Evolutionary conservation across 208 protist genomes (phyloP), one percentile per base, ranked within the genome.

Genomic region (Herpetomonas samuelpessoai): DNA sequence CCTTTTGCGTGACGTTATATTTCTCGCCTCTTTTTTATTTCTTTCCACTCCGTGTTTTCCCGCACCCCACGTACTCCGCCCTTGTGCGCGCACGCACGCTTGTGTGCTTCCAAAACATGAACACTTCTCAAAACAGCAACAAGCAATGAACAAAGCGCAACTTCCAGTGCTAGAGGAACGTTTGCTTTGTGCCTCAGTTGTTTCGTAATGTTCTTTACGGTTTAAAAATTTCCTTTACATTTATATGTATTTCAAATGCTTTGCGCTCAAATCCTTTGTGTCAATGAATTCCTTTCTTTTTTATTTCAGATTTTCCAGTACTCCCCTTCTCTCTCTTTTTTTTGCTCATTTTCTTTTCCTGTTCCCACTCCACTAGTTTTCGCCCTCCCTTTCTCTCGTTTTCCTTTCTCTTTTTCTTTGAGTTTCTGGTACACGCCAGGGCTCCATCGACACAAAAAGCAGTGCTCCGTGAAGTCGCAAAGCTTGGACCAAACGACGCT

Each of bases 21-120:
- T 21, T 41, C 72, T 27, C 38, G 3, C 22, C 16, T 62, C 19
- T 53, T 26, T 51, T 22, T 61, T 29, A 39, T 64, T 10, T 49
- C 51, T 31, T 55, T 58, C 48, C 48, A 24, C 22, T 53, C 19
- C 41, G 30, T 19, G 7, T 44, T 52, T 30, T 56, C n/a, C n/a
- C n/a, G n/a, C n/a, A n/a, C n/a, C n/a, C n/a, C n/a, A n/a, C n/a
- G n/a, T n/a, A n/a, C n/a, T n/a, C n/a, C n/a, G n/a, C n/a, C n/a
- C n/a, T n/a, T n/a, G n/a, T n/a, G n/a, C n/a, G n/a, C n/a, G n/a
- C n/a, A n/a, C n/a, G n/a, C n/a, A n/a, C n/a, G n/a, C n/a, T n/a
- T n/a, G n/a, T n/a, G n/a, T n/a, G n/a, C n/a, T n/a, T n/a, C n/a
- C n/a, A n/a, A n/a, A n/a, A n/a, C n/a, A n/a, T n/a, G n/a, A n/a